These are phyloP conservation scores for Verticillium nubilum DNA, from an alignment of 2,329 filamentous ascomycete species.

Conservation along the genomic window DNA sequence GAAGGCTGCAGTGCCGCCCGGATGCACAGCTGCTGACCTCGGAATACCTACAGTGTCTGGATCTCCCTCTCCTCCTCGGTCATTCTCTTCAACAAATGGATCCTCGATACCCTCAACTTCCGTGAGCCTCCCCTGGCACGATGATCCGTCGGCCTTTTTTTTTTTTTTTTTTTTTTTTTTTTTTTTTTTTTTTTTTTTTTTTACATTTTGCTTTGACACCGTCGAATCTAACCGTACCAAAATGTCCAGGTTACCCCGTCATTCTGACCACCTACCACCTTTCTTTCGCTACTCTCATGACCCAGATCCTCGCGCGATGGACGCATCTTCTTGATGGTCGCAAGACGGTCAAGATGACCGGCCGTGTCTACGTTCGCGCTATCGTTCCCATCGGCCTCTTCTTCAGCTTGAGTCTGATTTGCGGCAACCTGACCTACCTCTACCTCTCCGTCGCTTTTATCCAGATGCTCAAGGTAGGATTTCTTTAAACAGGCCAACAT, in stretches of 20 bases:
- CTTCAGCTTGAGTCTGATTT: conserved; percentile 94
- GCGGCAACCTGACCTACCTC: conserved; percentile 91
- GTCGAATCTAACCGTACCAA: conserved; percentile 1
- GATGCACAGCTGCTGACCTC: neutral
- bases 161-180: too few species aligned
- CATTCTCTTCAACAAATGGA: conserved; percentile 99
- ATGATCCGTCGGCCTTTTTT: too few species aligned
- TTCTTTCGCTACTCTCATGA: conserved; percentile 88
- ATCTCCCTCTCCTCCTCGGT: conserved; percentile 88
- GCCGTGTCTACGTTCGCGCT: conserved; percentile 83
- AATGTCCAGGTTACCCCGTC: conserved; percentile 58
- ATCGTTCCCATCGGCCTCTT: conserved; percentile 94
- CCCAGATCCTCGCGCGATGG: conserved; percentile 85
- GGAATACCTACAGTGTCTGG: conserved; percentile 61
- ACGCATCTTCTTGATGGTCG: conserved; percentile 87
- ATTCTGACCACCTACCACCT: conserved; percentile 96
- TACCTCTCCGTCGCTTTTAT: conserved; percentile 96
- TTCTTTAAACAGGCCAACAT: neutral
- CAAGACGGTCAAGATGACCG: conserved; percentile 96
- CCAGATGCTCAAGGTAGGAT: conserved; percentile 88
- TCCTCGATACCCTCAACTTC: conserved; percentile 81
- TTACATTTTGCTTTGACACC: too few species aligned
- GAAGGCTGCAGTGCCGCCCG: neutral
- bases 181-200: too few species aligned
- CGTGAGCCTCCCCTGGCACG: conserved; percentile 35